Evolutionary conservation across 768 basidiomycete genomes (phyloP).

Genomic region (Rhodosporidiobolus odoratus): DNA sequence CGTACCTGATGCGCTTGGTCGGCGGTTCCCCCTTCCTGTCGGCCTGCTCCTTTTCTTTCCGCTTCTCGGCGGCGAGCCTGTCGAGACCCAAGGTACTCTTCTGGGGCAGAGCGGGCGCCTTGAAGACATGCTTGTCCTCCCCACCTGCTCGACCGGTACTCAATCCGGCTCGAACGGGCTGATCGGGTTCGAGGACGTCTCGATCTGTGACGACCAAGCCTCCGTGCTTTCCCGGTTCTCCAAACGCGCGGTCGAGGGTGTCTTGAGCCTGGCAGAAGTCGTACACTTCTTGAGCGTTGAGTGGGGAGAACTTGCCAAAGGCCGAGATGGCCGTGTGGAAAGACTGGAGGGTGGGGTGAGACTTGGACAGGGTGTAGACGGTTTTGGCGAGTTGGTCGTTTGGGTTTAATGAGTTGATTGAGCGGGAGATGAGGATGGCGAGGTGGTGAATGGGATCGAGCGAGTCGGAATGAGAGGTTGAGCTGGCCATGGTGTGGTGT

Average conservation of each 20-base stretch:
- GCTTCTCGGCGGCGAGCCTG: slow-evolving; percentile 78
- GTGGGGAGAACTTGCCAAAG: slow-evolving; percentile 80
- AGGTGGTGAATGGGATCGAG: slow-evolving; percentile 53
- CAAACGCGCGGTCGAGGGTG: slow-evolving; percentile 28
- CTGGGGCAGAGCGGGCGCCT: slow-evolving; percentile 70
- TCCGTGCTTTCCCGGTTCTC: slow-evolving; percentile 2
- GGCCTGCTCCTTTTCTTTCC: slow-evolving; percentile 52
- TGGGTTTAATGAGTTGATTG: slow-evolving; percentile 71
- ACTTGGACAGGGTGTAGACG: slow-evolving; percentile 60
- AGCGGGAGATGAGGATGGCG: slow-evolving; percentile 72
- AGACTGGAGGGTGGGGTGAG: slow-evolving; percentile 9
- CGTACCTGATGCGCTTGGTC: slow-evolving; percentile 60
- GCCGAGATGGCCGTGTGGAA: slow-evolving; percentile 59
- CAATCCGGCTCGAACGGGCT: slow-evolving; percentile 35
- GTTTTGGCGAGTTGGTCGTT: slow-evolving; percentile 74
- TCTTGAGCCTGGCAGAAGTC: slow-evolving; percentile 26
- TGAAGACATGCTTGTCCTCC: slow-evolving; percentile 63
- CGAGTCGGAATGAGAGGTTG: not conserved
- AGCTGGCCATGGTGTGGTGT: not conserved
- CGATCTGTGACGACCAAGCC: slow-evolving; percentile 31
- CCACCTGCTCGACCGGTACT: slow-evolving; percentile 57
- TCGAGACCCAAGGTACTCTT: slow-evolving; percentile 81
- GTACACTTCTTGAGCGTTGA: slow-evolving; percentile 67
- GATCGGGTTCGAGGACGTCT: slow-evolving; percentile 39
- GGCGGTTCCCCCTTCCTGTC: slow-evolving; percentile 49